phyloP scores from a whole-genome alignment of 2,329 filamentous ascomycete genomes.

The Nakataea oryzae region DNA sequence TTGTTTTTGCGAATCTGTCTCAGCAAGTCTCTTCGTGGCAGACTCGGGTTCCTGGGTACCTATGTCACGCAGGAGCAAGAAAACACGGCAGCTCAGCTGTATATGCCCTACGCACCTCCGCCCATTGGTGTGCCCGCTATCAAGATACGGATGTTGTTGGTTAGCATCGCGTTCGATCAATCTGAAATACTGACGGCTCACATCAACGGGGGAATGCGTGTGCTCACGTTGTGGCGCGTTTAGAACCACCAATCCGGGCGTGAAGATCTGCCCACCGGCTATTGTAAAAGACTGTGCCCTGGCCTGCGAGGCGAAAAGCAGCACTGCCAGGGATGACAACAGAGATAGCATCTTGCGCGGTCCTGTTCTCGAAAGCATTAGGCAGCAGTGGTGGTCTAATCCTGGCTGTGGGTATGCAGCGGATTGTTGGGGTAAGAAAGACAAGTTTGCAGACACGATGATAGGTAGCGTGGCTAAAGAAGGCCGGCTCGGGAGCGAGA shows the following conservation, averaged over 20 bases:
- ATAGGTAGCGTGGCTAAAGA: not conserved
- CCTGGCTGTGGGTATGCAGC: not conserved
- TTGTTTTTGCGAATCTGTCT: not conserved
- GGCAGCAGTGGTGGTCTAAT: not conserved
- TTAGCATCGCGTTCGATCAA: not conserved
- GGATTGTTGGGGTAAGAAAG: not conserved
- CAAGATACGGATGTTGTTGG: not conserved
- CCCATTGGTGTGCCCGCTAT: slow-evolving; percentile 48
- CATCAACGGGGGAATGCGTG: not conserved
- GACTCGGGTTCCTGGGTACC: not conserved
- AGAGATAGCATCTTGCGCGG: not conserved
- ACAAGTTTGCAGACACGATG: not conserved
- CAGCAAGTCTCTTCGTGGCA: not conserved
- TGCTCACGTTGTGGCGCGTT: slow-evolving; percentile 46
- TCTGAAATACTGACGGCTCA: not conserved
- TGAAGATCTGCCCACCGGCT: slow-evolving; percentile 57
- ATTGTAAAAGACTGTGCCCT: slow-evolving; percentile 41
- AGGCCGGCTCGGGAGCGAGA: not conserved
- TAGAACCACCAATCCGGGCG: slow-evolving; percentile 56
- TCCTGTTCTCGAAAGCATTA: not conserved
- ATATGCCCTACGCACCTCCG: slow-evolving; percentile 35
- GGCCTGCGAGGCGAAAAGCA: slow-evolving; percentile 13
- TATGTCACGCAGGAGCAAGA: not conserved
- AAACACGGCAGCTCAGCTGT: not conserved
- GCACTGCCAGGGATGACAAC: not conserved